Base-by-base conservation (phyloP, 2,329 filamentous ascomycete species). In the Paracoccidioides brasiliensis region DNA sequence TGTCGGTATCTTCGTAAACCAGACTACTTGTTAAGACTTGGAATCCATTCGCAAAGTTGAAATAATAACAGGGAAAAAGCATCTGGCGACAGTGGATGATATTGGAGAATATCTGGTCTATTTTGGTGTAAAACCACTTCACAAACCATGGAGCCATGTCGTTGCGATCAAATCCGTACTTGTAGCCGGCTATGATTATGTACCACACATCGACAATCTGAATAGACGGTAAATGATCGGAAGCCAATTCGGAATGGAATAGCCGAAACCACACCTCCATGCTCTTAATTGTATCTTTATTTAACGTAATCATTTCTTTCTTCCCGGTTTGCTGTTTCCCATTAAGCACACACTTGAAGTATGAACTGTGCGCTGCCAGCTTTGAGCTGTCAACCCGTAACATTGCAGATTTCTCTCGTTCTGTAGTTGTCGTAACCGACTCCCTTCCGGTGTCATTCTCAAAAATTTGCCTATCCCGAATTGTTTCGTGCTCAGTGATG, bases 231-330 rank as follows among this genome's bases (percentile, higher is more conserved):
- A 43, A 7, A n/a, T 15, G 37, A 4, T 30, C 9, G 15, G 9
- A 35, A n/a, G 38, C 12, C 2, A 55, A 28, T 4, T 46, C 15
- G 10, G 35, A 12, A 43, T 55, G 54, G 28, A 55, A 43, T 12
- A 35, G 15, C 0, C 54, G 28, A 22, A 55, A 52, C 54, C 54
- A 55, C 22, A 55, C 6, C n/a, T 45, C 54, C 54, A 55, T 55
- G 4, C n/a, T 22, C n/a, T 22, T 51, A 8, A 55, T 44, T 12
- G 14, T 55, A n/a, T 52, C 46, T 33, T 55, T 35, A 8, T 37
- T 3, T 5, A 55, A 37, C 3, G 35, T 44, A 32, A 52, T 44
- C n/a, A 0, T 35, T 5, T 52, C 40, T n/a, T 14, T 14, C 2
- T 30, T 52, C 9, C 10, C 32, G 30, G 46, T 48, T 28, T 12